Conservation (phyloP, 2,329 filamentous ascomycete genomes). For the Xylaria sp. region DNA sequence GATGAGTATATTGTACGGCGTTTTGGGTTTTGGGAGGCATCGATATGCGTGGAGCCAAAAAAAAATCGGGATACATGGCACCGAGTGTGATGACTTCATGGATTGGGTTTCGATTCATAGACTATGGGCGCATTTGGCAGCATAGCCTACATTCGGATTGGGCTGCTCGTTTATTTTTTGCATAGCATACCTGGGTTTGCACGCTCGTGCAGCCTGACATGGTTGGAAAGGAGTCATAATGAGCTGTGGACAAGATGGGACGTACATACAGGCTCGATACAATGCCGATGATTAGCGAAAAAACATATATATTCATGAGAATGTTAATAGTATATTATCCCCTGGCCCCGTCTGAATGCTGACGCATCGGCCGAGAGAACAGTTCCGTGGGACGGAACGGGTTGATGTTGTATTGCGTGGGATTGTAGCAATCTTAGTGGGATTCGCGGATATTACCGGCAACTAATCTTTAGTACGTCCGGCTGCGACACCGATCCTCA, state of each 20-base stretch:
- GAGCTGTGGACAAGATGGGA: not conserved
- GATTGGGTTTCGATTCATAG: constrained; percentile 25
- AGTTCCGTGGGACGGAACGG: no score
- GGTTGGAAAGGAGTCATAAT: constrained; percentile 16
- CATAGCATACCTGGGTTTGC: constrained; percentile 25
- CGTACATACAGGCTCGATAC: constrained; percentile 25
- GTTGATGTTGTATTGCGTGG: not conserved
- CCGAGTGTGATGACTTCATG: constrained; percentile 21
- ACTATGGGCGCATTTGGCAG: constrained; percentile 26
- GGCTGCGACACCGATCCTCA: not conserved
- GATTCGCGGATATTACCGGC: constrained; percentile 9
- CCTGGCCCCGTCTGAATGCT: not conserved
- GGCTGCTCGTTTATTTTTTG: constrained; percentile 26
- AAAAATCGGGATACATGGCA: constrained; percentile 32
- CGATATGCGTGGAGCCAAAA: constrained; percentile 27
- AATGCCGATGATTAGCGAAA: constrained; percentile 13
- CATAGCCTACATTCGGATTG: constrained; percentile 30
- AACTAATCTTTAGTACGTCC: not conserved
- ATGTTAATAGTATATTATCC: not conserved
- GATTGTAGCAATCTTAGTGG: not conserved
- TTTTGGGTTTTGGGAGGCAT: constrained; percentile 17
- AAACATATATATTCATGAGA: constrained; percentile 21
- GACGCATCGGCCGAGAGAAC: not conserved
- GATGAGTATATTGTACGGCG: constrained; percentile 24
- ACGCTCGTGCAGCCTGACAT: not conserved